Percentiles rank a stretch among this genome's conserved stretches.
Conservation (phyloP, 2,329 filamentous ascomycete species). For the Elsinoe australis region DNA sequence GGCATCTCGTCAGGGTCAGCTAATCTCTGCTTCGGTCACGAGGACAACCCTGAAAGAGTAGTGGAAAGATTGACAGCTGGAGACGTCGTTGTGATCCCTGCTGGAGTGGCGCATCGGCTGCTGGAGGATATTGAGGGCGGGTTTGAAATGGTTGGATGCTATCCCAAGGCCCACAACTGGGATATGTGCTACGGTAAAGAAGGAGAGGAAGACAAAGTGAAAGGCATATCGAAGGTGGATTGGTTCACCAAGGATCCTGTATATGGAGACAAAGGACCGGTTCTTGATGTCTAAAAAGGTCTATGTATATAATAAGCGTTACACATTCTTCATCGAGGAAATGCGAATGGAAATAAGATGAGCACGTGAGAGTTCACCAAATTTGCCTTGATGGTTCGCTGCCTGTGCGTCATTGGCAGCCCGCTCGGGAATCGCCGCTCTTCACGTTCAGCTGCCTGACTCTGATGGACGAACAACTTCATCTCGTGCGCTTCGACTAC, state of each 20-base stretch:
- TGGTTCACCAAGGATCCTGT: conserved; percentile 58
- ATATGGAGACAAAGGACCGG: conserved; percentile 50
- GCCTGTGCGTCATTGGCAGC: conserved; percentile 9
- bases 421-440: background rate
- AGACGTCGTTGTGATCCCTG: conserved; percentile 58
- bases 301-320: no score
- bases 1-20: conserved; percentile 53
- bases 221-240: conserved; percentile 41
- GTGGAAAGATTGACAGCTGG: conserved; percentile 51
- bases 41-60: conserved; percentile 50
- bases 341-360: no score
- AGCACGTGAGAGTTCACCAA: conserved; percentile 12
- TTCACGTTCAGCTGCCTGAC: conserved; percentile 8
- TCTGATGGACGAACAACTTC: conserved; percentile 5
- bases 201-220: conserved; percentile 48
- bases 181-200: conserved; percentile 64
- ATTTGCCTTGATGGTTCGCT: background rate
- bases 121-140: conserved; percentile 48
- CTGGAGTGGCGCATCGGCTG: conserved; percentile 57
- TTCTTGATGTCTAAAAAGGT: conserved; percentile 27
- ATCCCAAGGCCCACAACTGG: conserved; percentile 53
- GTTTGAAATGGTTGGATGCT: conserved; percentile 62
- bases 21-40: conserved; percentile 58
- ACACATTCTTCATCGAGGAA: no score
- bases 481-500: conserved; percentile 1